Evolutionary conservation across 2,329 filamentous ascomycete genomes (phyloP), one percentile per base, ranked within the genome.

Genomic region (Amylocarpus encephaloides): DNA sequence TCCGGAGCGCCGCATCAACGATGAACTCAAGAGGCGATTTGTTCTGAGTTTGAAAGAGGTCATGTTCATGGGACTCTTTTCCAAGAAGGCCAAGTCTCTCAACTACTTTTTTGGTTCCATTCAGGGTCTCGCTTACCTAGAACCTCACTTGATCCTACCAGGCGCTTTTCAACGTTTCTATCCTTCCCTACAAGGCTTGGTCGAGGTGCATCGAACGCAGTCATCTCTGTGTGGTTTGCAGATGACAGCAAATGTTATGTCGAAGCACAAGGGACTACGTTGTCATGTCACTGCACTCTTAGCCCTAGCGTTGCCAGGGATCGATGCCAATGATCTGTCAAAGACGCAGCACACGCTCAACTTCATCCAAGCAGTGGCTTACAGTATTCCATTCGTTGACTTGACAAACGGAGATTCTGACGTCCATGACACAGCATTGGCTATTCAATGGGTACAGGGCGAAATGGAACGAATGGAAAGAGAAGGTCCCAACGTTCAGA

Each of bases 31-130:
- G 73, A 82, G 77, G 63, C 85, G 93, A 41, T 97, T 98, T 65
- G 93, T 98, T 29, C 72, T 91, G 34, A 88, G 89, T 55, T 73
- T 98, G 56, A 85, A 85, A 57, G 93, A 98, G 58, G 92, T 96
- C 43, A 89, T 90, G 4, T 98, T 96, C 68, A 96, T 98, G 91
- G 93, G 93, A 26, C 85, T 98, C 44, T 98, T 96, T 67, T 88
- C 91, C 48, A 98, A 98, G 76, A 95, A 91, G 67, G 85, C 83
- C 50, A 91, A 90, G 44, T 85, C 93, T 2, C 90, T 95, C 65
- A 91, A 86, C 67, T 95, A 91, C 72, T 95, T 92, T 57, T 82
- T 96, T 57, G 90, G 87, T 44, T 88, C 92, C 1, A 75, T 98
- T 44, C 92, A 97, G 67, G 87, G 88, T 48, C 73, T 98, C 48